Evolutionary conservation across 345 rosid species (phyloP), one percentile per base, ranked within the genome.

Genomic region (Odontarrhena argentea): DNA sequence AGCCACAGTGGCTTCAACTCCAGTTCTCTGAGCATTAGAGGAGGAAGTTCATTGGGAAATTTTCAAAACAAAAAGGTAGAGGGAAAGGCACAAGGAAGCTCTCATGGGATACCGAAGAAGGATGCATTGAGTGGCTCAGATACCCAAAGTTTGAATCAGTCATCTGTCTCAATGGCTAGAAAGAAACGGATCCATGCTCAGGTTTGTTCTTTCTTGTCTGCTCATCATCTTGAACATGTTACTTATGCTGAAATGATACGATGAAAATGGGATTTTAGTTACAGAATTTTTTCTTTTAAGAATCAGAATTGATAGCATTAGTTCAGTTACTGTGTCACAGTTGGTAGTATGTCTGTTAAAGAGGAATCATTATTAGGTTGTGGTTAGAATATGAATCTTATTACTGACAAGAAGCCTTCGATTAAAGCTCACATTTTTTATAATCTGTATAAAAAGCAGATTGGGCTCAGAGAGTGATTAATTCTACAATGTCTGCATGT

Each of bases 111-210:
- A 30, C 92, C 79, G 65, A 88, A 85, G 71, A 90, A 84, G 83
- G 96, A 86, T 77, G 65, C 80, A 44, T 55, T 80, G 65, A 76
- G 80, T 74, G 88, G 87, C 50, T 78, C 93, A 46, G 93, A 94
- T 49, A 79, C 88, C n/a, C 96, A 86, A 65, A 76, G 82, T 57
- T 65, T 76, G 69, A 91, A 83, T 73, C 97, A 81, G 52, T 87
- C 92, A 54, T 76, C 91, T 73, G 76, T 82, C 25, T 76, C 88
- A 40, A 83, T 91, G 67, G 83, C 83, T 44, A 86, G 90, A 74
- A 94, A 94, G 77, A 94, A 86, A 75, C 93, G 96, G 55, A 85
- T 94, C 60, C 97, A 86, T 73, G 71, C 87, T 46, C 97, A 91
- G 97, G 96, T 94, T 74, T 58, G 87, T 72, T 34, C 73, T 74